Percentiles rank a stretch among this genome's conserved stretches.
Evolutionary conservation across 192 early-diverging fungal genomes (phyloP).

Genomic region (Piromyces sp.): DNA sequence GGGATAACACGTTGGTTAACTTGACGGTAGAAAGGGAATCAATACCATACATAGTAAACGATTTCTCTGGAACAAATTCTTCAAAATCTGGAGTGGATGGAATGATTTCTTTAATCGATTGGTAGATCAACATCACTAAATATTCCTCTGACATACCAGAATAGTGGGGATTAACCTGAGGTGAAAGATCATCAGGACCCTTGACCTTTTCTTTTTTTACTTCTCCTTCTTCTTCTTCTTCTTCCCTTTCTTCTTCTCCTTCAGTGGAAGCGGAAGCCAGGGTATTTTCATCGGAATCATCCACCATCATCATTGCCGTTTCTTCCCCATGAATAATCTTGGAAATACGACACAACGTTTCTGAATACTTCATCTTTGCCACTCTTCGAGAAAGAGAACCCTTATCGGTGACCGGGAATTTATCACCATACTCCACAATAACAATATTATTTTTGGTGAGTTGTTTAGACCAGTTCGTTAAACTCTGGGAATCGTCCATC

Average conservation of each 20-base stretch:
- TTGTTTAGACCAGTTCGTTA: neutral
- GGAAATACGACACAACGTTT: neutral
- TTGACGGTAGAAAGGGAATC: neutral
- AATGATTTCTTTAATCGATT: neutral
- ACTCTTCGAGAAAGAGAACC: neutral
- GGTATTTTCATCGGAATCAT: too few species aligned
- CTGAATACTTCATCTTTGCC: neutral
- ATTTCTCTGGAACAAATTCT: neutral
- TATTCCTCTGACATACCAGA: neutral
- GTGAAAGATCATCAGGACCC: too few species aligned
- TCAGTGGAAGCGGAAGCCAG: too few species aligned
- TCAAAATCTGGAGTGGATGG: neutral
- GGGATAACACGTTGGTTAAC: neutral
- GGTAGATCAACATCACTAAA: neutral
- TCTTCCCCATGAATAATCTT: neutral
- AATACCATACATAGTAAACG: neutral
- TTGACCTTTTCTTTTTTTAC: too few species aligned
- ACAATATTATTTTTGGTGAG: neutral
- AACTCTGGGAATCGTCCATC: neutral
- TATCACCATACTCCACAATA: neutral
- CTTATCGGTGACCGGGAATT: neutral
- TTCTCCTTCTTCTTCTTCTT: too few species aligned
- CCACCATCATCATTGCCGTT: too few species aligned
- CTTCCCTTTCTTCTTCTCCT: too few species aligned
- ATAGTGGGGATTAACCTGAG: neutral